Conservation (phyloP, 208 protist genomes). For the Crithidia expoeki region DNA sequence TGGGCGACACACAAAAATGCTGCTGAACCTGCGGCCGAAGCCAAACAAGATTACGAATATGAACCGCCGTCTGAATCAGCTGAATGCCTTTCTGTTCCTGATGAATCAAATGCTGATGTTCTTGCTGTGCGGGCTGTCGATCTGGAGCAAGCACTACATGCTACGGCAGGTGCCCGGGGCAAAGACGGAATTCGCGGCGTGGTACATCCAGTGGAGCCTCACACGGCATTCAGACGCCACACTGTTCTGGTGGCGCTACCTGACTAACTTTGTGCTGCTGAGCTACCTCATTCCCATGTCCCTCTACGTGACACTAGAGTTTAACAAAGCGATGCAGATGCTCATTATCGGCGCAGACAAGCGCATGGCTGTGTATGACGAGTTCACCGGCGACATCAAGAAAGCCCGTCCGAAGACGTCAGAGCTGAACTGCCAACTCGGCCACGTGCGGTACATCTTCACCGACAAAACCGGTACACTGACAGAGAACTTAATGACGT, state of each 20-base stretch:
- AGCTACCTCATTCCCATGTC: slow-evolving; percentile 89
- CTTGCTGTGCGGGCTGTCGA: slow-evolving; percentile 50
- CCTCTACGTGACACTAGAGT: slow-evolving; percentile 89
- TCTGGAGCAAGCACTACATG: slow-evolving; percentile 47
- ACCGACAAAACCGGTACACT: slow-evolving; percentile 93
- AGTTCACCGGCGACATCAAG: slow-evolving; percentile 57
- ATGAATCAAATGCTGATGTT: slow-evolving; percentile 71
- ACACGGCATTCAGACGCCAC: slow-evolving; percentile 38
- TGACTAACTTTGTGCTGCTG: slow-evolving; percentile 87
- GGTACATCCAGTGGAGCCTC: slow-evolving; percentile 77
- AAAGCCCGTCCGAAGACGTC: slow-evolving; percentile 78
- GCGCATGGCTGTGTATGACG: slow-evolving; percentile 75
- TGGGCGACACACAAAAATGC: slow-evolving; percentile 88
- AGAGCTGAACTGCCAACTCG: slow-evolving; percentile 87
- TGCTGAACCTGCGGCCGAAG: slow-evolving; percentile 74
- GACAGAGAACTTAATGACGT: slow-evolving; percentile 91
- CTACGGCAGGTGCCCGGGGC: slow-evolving; percentile 32
- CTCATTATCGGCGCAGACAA: slow-evolving; percentile 73
- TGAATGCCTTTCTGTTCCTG: slow-evolving; percentile 77
- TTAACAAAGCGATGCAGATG: slow-evolving; percentile 88
- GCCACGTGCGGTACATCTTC: slow-evolving; percentile 87
- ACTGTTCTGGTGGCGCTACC: slow-evolving; percentile 74
- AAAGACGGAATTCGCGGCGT: slow-evolving; percentile 39
- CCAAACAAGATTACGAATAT: slow-evolving; percentile 69
- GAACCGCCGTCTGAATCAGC: slow-evolving; percentile 71